Evolutionary conservation across 495 filamentous ascomycete genomes (phyloP), one percentile per base, ranked within the genome.

Genomic region (Penicillium paxilli): DNA sequence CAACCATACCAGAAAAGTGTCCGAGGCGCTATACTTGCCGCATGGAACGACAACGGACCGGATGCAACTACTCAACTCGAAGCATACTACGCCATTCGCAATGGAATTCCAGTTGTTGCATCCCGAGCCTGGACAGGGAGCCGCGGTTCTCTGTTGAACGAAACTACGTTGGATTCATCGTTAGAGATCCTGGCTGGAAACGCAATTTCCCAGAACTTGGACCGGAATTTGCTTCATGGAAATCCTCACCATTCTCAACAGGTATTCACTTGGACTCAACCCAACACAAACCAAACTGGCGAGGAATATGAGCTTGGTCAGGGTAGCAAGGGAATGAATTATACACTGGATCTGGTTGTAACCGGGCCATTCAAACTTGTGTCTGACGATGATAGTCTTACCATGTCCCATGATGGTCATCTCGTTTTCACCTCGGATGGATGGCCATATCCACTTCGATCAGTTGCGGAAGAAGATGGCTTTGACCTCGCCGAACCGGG

Each of bases 21-120:
- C 8, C 74, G 67, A 22, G 80, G 80, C 9, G 78, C 78, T 5
- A 78, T 81, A 4, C 58, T 82, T 35, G 80, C 80, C 0, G 77
- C 78, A 2, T 83, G 80, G 80, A 83, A 79, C 45, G 80, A 83
- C 45, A 81, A 79, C 37, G 80, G 80, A 0, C 77, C 80, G 0
- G 79, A 82, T 54, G 77, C 80, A 1, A 80, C 76, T 3, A 83
- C 80, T 1, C 80, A 83, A 46, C 58, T 83, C 0, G 80, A 83
- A 33, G 66, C 73, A 0, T 83, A 75, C 56, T 83, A 83, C 54
- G 72, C 78, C 2, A 72, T 82, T 49, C 72, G 79, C 5, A 66
- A 75, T 21, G 80, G 80, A 0, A 76, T 83, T 23, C 79, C 80
- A 0, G 68, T 74, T 0, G 77, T 78, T 24, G 77, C 62, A 1